A percentile compares a stretch with the other conserved stretches of the same genome.
These are phyloP conservation scores for Mucor racemosus DNA, from an alignment of 371 early-diverging fungal genomes.

Conservation along the genomic window DNA sequence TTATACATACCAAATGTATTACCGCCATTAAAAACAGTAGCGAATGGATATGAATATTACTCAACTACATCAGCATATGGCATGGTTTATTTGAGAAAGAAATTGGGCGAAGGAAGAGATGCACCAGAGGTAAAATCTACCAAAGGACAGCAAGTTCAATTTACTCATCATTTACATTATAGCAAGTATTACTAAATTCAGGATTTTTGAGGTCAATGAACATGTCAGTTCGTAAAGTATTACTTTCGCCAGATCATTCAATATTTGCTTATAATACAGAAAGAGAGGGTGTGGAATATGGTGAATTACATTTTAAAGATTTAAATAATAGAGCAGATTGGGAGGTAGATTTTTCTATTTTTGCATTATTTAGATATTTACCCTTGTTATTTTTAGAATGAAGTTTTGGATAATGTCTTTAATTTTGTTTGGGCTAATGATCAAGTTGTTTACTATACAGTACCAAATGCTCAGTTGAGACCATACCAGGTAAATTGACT, in stretches of 20 bases:
- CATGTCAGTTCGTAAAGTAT: constrained; percentile 61
- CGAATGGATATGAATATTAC: constrained; percentile 68
- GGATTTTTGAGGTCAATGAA: constrained; percentile 58
- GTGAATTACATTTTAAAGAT: constrained; percentile 66
- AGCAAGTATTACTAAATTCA: constrained; percentile 65
- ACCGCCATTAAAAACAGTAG: constrained; percentile 58
- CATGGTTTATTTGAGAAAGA: constrained; percentile 62
- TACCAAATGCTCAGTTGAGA: constrained; percentile 73
- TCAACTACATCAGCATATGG: constrained; percentile 62
- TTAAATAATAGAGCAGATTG: constrained; percentile 38
- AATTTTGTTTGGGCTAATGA: constrained; percentile 84
- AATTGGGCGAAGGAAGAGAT: constrained; percentile 43
- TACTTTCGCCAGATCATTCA: constrained; percentile 63
- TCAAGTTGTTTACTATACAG: constrained; percentile 73
- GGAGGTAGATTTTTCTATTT: constrained; percentile 33
- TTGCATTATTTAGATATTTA: not conserved
- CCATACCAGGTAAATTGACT: constrained; percentile 58
- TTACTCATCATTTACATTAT: not conserved
- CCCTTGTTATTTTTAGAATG: constrained; percentile 31
- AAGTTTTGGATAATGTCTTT: constrained; percentile 71
- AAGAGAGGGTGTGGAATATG: constrained; percentile 67
- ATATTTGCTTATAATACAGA: constrained; percentile 67
- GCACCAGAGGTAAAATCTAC: constrained; percentile 46
- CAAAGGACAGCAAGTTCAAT: no score
- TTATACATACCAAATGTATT: constrained; percentile 47